phyloP scores from a whole-genome alignment of 306 rosid genomes.

The Begonia masoniana region DNA sequence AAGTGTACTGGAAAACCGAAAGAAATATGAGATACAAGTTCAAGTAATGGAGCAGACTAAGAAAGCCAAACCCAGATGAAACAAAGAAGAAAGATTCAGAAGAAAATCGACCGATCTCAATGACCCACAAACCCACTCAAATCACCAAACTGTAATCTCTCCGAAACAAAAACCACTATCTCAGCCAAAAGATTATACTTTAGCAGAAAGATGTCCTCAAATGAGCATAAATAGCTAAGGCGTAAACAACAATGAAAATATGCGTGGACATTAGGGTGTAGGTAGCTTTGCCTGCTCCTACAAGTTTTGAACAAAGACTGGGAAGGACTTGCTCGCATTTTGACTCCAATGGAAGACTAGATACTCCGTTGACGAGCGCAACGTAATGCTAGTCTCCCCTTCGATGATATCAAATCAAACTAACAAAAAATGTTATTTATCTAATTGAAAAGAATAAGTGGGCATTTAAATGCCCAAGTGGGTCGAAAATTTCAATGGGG shows the following conservation, averaged over 20 bases:
- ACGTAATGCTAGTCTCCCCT: too few relatives aligned
- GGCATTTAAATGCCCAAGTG: not conserved
- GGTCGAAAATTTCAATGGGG: conserved; percentile 1
- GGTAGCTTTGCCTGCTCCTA: conserved; percentile 7
- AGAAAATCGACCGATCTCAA: not conserved
- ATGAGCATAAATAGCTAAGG: conserved; percentile 6
- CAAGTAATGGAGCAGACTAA: not conserved
- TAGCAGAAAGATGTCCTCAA: conserved; percentile 6
- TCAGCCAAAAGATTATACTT: conserved; percentile 7
- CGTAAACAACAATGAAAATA: conserved; percentile 7
- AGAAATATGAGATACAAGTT: conserved; percentile 4
- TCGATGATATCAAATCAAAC: too few relatives aligned
- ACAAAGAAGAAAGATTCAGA: not conserved
- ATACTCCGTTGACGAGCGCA: too few relatives aligned
- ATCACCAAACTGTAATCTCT: conserved; percentile 19
- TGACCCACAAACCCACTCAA: not conserved
- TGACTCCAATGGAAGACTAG: conserved; percentile 13
- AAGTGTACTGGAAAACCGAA: conserved; percentile 7
- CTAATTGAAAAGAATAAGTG: not conserved
- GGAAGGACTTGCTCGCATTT: conserved; percentile 44
- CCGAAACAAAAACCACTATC: conserved; percentile 10
- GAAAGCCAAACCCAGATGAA: conserved; percentile 1
- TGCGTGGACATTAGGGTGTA: conserved; percentile 9
- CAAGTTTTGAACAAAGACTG: conserved; percentile 20
- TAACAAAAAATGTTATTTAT: too few relatives aligned